Conservation (phyloP, 352 stramenopile species). For the Phytophthora lateralis region DNA sequence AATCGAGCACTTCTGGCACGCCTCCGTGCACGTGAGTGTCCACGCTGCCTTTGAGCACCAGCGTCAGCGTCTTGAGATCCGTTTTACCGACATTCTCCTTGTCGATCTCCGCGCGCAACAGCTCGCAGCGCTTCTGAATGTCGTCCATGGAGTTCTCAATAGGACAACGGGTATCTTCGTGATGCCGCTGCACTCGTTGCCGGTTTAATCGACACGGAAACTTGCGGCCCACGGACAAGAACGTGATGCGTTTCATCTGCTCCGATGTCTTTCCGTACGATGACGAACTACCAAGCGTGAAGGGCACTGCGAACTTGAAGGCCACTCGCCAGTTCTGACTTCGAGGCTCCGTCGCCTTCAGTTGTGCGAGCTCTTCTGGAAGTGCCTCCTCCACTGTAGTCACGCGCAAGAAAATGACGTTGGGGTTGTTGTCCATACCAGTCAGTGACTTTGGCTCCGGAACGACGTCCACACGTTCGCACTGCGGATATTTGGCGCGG, state of each 20-base stretch:
- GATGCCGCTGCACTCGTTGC: constrained; percentile 42
- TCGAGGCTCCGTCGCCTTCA: constrained; percentile 23
- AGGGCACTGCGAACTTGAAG: constrained; percentile 64
- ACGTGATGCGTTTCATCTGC: constrained; percentile 75
- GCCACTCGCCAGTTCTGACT: constrained; percentile 18
- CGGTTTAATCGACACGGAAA: constrained; percentile 65
- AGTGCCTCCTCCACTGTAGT: constrained; percentile 41
- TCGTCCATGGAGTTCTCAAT: constrained; percentile 84
- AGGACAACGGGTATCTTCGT: constrained; percentile 61
- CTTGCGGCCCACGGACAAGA: constrained; percentile 38
- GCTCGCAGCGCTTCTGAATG: constrained; percentile 61
- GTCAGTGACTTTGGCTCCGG: constrained; percentile 54
- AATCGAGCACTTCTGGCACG: constrained; percentile 74
- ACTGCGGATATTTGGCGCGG: constrained; percentile 52
- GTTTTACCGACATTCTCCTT: constrained; percentile 53
- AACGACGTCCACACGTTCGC: constrained; percentile 65
- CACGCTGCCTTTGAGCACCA: constrained; percentile 82
- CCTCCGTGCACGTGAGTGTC: constrained; percentile 81
- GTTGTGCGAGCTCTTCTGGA: constrained; percentile 13
- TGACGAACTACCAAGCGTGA: constrained; percentile 39
- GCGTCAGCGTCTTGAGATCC: constrained; percentile 76
- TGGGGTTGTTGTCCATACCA: constrained; percentile 45
- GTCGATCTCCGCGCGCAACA: constrained; percentile 60
- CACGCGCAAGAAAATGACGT: constrained; percentile 68
- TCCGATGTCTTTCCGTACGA: constrained; percentile 70